These are phyloP conservation scores for Cicer yamashitae DNA, from an alignment of 306 rosid genomes.

Conservation along the genomic window DNA sequence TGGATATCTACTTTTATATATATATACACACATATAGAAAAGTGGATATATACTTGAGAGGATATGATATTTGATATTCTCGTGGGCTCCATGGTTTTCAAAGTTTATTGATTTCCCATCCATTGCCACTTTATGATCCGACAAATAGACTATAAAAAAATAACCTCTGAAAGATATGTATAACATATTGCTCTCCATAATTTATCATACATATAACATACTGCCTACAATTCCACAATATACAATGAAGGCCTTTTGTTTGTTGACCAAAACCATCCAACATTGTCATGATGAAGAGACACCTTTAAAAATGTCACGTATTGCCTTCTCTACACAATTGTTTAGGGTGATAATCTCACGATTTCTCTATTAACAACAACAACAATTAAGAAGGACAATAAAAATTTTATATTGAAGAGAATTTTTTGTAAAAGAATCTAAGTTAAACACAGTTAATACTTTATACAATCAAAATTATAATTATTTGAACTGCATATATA, in stretches of 20 bases:
- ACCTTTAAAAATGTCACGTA: constrained; percentile 25
- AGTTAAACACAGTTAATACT: no score
- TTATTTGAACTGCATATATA: no score
- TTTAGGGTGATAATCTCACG: not conserved
- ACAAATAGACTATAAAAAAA: constrained; percentile 34
- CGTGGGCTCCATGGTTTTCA: constrained; percentile 43
- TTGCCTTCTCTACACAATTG: constrained; percentile 34
- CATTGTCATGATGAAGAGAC: constrained; percentile 43
- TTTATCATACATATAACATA: not conserved
- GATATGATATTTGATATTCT: constrained; percentile 33
- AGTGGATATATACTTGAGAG: constrained; percentile 6
- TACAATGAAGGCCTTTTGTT: constrained; percentile 36
- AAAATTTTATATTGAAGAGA: no score
- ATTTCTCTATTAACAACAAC: constrained; percentile 8
- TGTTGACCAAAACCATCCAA: constrained; percentile 38
- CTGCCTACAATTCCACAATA: constrained; percentile 11
- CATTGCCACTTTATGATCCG: constrained; percentile 53
- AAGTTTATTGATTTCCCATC: constrained; percentile 49
- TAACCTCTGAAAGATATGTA: not conserved
- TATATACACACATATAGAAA: no score
- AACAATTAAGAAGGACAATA: not conserved
- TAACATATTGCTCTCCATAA: constrained; percentile 31
- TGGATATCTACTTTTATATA: no score
- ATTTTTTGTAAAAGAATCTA: no score
- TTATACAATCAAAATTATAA: no score